Conservation (phyloP, 148 eudicot species). For the Simmondsia chinensis region DNA sequence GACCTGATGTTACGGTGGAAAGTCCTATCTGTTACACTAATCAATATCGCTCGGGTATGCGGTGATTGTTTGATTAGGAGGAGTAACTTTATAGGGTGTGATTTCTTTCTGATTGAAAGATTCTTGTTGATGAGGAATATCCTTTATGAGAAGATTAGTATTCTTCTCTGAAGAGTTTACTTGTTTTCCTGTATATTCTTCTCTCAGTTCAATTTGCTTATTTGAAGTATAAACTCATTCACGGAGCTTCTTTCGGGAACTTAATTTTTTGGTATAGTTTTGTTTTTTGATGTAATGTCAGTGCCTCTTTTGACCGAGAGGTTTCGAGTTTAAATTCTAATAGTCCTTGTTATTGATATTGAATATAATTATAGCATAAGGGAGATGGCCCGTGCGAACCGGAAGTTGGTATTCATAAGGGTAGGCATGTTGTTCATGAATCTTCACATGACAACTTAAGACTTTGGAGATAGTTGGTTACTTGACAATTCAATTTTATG, state of each 20-base stretch:
- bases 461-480: too few species aligned
- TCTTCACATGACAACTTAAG: too few species aligned
- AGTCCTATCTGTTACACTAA: too few species aligned
- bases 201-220: slow-evolving; percentile 9
- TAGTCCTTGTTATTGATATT: background rate
- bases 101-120: slow-evolving; percentile 8
- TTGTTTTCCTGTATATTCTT: slow-evolving; percentile 4
- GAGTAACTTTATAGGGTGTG: slow-evolving; percentile 5
- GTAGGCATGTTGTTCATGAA: too few species aligned
- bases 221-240: too few species aligned
- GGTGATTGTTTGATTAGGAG: background rate
- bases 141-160: slow-evolving; percentile 19
- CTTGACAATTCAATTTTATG: too few species aligned
- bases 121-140: slow-evolving; percentile 23
- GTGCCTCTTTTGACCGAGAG: background rate
- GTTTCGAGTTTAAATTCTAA: background rate
- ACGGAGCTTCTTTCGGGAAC: background rate
- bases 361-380: background rate
- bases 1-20: too few species aligned
- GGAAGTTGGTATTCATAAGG: too few species aligned
- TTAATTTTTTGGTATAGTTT: background rate
- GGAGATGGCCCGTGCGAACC: too few species aligned
- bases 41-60: background rate
- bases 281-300: background rate
- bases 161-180: slow-evolving; percentile 21